Evolutionary conservation across 352 stramenopile species (phyloP).

Genomic region (Pythium volutum): DNA sequence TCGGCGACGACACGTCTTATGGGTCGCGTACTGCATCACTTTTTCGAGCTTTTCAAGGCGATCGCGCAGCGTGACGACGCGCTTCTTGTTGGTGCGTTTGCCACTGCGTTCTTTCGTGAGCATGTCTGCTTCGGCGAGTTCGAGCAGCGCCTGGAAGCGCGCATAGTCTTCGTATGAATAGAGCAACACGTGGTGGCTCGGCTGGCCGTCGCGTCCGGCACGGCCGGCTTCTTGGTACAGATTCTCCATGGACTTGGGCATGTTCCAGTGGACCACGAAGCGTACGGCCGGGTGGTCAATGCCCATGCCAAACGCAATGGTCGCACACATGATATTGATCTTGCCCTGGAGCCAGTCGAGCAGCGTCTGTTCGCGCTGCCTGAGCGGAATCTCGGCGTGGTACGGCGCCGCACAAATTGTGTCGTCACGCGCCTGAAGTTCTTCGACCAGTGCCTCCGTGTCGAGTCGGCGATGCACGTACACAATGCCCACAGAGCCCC

Average conservation of each 20-base stretch:
- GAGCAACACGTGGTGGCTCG: constrained; percentile 84
- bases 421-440: constrained; percentile 27
- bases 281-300: constrained; percentile 90
- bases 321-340: constrained; percentile 86
- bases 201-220: constrained; percentile 91
- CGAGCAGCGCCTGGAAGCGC: constrained; percentile 41
- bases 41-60: constrained; percentile 36
- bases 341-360: constrained; percentile 43
- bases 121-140: constrained; percentile 17
- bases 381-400: constrained; percentile 47
- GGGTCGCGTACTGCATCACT: constrained; percentile 41
- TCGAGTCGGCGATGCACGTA: constrained; percentile 62
- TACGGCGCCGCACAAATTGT: constrained; percentile 39
- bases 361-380: constrained; percentile 39
- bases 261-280: constrained; percentile 89
- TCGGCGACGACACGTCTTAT: constrained; percentile 51
- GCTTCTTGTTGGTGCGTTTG: constrained; percentile 18
- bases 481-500: constrained; percentile 32
- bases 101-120: constrained; percentile 28
- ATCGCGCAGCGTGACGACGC: constrained; percentile 13
- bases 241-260: constrained; percentile 90
- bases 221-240: constrained; percentile 97
- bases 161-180: constrained; percentile 59
- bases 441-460: constrained; percentile 40
- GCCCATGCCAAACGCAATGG: constrained; percentile 92